phyloP scores from a whole-genome alignment of 2,329 filamentous ascomycete species.

The Hypoxylon sp. region DNA sequence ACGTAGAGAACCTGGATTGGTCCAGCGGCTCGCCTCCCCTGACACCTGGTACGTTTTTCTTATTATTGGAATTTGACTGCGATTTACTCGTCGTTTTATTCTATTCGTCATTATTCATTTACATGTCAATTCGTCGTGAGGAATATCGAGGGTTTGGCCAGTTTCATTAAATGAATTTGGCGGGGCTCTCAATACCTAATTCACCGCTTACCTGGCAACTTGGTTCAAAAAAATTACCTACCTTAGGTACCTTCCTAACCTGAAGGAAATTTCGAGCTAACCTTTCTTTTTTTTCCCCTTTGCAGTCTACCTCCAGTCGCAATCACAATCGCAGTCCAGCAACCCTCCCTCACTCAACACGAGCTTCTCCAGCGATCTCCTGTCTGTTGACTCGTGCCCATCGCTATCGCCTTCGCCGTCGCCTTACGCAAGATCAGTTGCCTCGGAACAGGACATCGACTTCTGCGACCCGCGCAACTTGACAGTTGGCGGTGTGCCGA shows the following conservation, averaged over 20 bases:
- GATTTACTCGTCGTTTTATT: too few relatives aligned
- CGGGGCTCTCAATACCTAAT: slow-evolving; percentile 8
- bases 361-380: slow-evolving; percentile 71
- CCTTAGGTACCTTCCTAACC: too few relatives aligned
- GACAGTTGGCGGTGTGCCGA: slow-evolving; percentile 69
- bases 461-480: slow-evolving; percentile 93
- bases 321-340: slow-evolving; percentile 51
- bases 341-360: slow-evolving; percentile 65
- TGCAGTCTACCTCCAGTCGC: slow-evolving; percentile 49
- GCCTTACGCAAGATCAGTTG: slow-evolving; percentile 74
- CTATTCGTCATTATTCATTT: too few relatives aligned
- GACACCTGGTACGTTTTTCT: slow-evolving; percentile 81
- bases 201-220: slow-evolving; percentile 36
- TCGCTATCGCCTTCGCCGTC: slow-evolving; percentile 89
- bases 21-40: slow-evolving; percentile 81
- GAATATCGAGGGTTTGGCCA: background rate
- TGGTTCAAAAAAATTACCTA: slow-evolving; percentile 1
- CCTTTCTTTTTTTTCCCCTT: slow-evolving; percentile 27
- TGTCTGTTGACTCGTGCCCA: slow-evolving; percentile 79
- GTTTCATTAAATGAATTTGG: background rate
- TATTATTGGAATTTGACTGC: slow-evolving; percentile 6
- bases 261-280: slow-evolving; percentile 35
- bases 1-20: slow-evolving; percentile 78
- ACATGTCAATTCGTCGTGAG: too few relatives aligned
- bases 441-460: slow-evolving; percentile 76